Evolutionary conservation across 805 yeast genomes (phyloP), one percentile per base, ranked within the genome.

Genomic region (Wickerhamiella spandovensis): DNA sequence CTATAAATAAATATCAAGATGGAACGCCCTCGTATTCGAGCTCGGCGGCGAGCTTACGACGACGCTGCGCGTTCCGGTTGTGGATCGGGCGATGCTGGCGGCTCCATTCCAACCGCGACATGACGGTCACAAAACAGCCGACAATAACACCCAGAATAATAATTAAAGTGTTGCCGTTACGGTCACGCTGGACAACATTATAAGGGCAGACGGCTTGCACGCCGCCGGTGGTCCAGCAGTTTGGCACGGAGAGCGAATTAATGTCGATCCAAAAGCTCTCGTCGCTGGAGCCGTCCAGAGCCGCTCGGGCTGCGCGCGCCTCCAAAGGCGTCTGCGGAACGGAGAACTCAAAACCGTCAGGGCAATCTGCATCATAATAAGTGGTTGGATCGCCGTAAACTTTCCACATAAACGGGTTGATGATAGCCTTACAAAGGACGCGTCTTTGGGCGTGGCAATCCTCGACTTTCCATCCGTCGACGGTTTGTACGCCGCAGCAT

Each of bases 211-310:
- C 61, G 0, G 90, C 81, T 53, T 76, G 72, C 0, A 86, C 77
- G 0, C 95, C 95, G 1, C 95, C 95, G 12, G 76, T 64, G 4
- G 88, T 88, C 89, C 92, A 90, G 61, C 97, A 89, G 49, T 78
- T 75, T 2, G 73, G 66, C 20, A 80, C 78, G 0, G 85, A 75
- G 21, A 90, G 72, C 17, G 89, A 85, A 61, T 90, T 89, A 54
- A 87, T 57, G 65, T 86, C 87, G 3, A 87, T 76, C 97, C 97
- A 89, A 0, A 78, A 68, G 0, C 76, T 75, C 57, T 55, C 23
- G 1, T 24, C 50, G 4, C 44, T 32, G 8, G 20, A 35, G 20
- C 41, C 42, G 18, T n/a, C 25, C 21, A 55, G 22, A 3, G 51
- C 44, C 17, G 53, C 51, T 22, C 49, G 47, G 1, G 63, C 62